phyloP scores from a whole-genome alignment of 2,329 filamentous ascomycete species.

The Cadophora gregata region DNA sequence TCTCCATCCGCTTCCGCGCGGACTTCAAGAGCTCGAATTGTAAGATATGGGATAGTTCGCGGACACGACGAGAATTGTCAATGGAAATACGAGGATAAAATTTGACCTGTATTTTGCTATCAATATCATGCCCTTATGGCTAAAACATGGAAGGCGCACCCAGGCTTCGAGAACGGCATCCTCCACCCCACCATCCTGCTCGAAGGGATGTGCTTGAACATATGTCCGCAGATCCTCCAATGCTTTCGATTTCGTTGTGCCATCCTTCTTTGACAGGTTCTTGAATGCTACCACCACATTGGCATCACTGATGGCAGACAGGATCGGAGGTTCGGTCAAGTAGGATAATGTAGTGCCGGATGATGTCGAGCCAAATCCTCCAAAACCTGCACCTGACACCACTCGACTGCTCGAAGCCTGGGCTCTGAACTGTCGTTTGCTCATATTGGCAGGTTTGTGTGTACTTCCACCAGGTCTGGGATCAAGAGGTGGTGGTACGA shows the following conservation, averaged over 20 bases:
- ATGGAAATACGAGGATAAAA: slow-evolving; percentile 89
- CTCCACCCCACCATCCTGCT: slow-evolving; percentile 68
- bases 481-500: neutral
- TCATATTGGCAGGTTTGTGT: slow-evolving; percentile 33
- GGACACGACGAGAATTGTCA: slow-evolving; percentile 85
- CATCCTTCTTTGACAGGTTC: slow-evolving; percentile 90
- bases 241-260: slow-evolving; percentile 87
- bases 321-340: slow-evolving; percentile 82
- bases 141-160: slow-evolving; percentile 60
- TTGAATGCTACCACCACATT: slow-evolving; percentile 91
- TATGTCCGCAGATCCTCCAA: slow-evolving; percentile 81
- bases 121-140: neutral
- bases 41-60: slow-evolving; percentile 81
- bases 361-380: slow-evolving; percentile 43
- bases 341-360: slow-evolving; percentile 73
- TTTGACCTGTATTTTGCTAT: slow-evolving; percentile 63
- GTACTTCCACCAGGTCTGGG: neutral
- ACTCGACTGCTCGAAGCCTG: slow-evolving; percentile 45
- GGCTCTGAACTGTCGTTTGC: slow-evolving; percentile 42
- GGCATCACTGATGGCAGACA: slow-evolving; percentile 77
- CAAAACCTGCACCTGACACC: slow-evolving; percentile 42
- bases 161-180: slow-evolving; percentile 87
- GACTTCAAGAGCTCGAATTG: slow-evolving; percentile 68
- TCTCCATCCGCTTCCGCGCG: slow-evolving; percentile 82
- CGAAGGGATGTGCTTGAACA: slow-evolving; percentile 60